Conservation (phyloP, 176 grass and related monocot genomes). For the Zea luxurians region DNA sequence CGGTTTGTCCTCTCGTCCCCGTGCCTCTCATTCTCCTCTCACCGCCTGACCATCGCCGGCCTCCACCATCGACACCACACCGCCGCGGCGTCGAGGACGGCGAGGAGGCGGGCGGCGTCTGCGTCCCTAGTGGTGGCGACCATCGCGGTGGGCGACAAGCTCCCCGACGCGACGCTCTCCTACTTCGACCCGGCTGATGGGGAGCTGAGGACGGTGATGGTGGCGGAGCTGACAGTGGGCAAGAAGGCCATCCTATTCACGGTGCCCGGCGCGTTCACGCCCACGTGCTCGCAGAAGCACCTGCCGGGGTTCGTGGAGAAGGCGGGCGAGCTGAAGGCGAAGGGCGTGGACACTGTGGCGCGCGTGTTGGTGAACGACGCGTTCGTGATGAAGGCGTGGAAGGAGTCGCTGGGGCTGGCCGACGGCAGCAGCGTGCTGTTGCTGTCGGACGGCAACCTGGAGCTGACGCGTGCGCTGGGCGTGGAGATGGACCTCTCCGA, state of each 20-base stretch:
- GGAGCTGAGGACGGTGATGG: constrained; percentile 57
- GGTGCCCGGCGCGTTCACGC: constrained; percentile 80
- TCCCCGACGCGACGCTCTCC: constrained; percentile 73
- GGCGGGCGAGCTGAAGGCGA: constrained; percentile 53
- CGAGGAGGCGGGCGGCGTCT: neutral
- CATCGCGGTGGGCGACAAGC: constrained; percentile 74
- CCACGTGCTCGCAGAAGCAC: constrained; percentile 92
- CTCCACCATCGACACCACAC: constrained; percentile 12
- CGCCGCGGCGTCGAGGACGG: too few relatives aligned
- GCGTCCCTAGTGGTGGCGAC: constrained; percentile 34
- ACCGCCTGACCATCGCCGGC: neutral
- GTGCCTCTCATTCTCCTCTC: constrained; percentile 32
- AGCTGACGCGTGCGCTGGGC: constrained; percentile 64
- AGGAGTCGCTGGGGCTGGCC: constrained; percentile 51
- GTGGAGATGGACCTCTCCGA: constrained; percentile 77
- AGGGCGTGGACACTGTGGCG: constrained; percentile 66
- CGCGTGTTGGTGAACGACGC: constrained; percentile 88
- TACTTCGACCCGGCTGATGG: constrained; percentile 59
- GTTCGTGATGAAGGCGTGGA: constrained; percentile 81
- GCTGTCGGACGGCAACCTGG: constrained; percentile 74
- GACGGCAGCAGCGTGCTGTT: constrained; percentile 47
- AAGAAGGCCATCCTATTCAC: constrained; percentile 70
- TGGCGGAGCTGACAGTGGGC: constrained; percentile 62
- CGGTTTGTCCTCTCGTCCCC: constrained; percentile 26
- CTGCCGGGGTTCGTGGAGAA: constrained; percentile 73